Evolutionary conservation across 495 filamentous ascomycete genomes (phyloP).

Genomic region (Cairneyella variabilis): DNA sequence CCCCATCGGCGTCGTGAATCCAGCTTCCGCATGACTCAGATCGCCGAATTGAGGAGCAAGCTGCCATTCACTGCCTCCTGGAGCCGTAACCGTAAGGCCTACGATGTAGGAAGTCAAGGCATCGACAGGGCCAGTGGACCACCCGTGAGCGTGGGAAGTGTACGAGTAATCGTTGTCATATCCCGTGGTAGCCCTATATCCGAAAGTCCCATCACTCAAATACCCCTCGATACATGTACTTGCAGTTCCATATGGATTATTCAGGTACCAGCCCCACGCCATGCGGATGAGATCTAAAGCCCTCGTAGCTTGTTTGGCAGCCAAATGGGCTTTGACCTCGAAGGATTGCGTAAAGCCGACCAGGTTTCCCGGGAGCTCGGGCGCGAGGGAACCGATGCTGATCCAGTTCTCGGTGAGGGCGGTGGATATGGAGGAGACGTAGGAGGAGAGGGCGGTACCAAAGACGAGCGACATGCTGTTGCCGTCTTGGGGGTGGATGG

Average conservation of each 20-base stretch:
- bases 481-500: constrained; percentile 31
- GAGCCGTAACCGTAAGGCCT: constrained; percentile 50
- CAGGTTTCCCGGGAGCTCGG: constrained; percentile 55
- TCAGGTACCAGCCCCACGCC: constrained; percentile 61
- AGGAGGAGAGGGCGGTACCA: constrained; percentile 6
- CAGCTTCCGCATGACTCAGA: constrained; percentile 49
- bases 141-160: constrained; percentile 53
- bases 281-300: constrained; percentile 59
- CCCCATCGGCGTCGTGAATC: constrained; percentile 54
- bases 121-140: constrained; percentile 56
- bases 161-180: constrained; percentile 48
- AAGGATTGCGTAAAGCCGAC: constrained; percentile 61
- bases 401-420: constrained; percentile 27
- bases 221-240: constrained; percentile 64
- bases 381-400: constrained; percentile 53
- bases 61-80: constrained; percentile 47
- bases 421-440: constrained; percentile 1
- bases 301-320: constrained; percentile 43
- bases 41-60: constrained; percentile 57
- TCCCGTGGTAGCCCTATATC: constrained; percentile 51
- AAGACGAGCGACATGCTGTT: constrained; percentile 22
- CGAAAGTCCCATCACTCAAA: constrained; percentile 51
- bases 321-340: constrained; percentile 60
- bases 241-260: constrained; percentile 57
- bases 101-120: constrained; percentile 55